phyloP scores from a whole-genome alignment of 306 rosid genomes.

The Sesbania bispinosa region DNA sequence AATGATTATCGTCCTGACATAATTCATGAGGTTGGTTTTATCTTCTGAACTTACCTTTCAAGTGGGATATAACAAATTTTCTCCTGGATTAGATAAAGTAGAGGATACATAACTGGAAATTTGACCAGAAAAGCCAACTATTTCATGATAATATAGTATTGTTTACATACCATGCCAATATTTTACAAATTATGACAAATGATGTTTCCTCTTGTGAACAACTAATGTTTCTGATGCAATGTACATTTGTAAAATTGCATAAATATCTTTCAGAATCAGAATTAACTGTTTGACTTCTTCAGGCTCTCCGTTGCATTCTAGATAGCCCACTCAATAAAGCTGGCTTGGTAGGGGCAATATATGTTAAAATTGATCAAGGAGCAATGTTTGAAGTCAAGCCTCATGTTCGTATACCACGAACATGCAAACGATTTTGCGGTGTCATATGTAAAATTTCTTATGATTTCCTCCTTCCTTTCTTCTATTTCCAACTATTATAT shows the following conservation, averaged over 20 bases:
- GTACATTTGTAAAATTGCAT: background rate
- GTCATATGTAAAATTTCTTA: constrained; percentile 28
- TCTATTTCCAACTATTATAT: background rate
- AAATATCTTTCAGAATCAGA: background rate
- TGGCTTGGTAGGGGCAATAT: constrained; percentile 38
- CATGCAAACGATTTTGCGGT: constrained; percentile 37
- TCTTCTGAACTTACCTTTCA: background rate
- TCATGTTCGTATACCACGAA: constrained; percentile 35
- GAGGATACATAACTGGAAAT: background rate
- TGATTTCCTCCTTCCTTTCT: background rate
- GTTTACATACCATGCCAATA: background rate
- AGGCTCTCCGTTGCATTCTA: constrained; percentile 30
- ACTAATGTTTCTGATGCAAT: background rate
- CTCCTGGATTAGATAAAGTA: background rate
- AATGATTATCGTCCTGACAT: constrained; percentile 33
- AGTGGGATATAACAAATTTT: background rate
- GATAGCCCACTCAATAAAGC: constrained; percentile 40
- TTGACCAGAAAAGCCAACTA: background rate
- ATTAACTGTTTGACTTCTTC: background rate
- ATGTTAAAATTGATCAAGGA: constrained; percentile 36
- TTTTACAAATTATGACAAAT: background rate
- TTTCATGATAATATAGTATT: background rate
- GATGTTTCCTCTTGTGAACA: background rate
- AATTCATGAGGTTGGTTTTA: constrained; percentile 20
- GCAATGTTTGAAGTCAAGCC: constrained; percentile 42